Evolutionary conservation across 768 basidiomycete species (phyloP), one percentile per base, ranked within the genome.

Genomic region (Pleurotus giganteus): DNA sequence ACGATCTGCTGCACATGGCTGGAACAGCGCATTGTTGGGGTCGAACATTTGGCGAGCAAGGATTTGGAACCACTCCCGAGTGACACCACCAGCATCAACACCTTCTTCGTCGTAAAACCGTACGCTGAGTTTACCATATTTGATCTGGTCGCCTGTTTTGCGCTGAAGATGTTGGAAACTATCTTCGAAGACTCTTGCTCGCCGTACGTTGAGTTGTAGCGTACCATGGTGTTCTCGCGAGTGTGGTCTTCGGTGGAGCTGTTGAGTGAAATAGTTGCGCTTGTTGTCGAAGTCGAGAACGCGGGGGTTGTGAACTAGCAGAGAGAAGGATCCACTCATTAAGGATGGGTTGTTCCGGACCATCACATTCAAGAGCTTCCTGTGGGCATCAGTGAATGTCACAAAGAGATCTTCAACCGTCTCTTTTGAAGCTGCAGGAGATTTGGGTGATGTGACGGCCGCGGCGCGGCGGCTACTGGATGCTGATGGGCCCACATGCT

Each of bases 271-370:
- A 72, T 93, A 95, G 65, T 95, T 96, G 31, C 97, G 85, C 75
- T 99, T 99, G 84, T 98, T 98, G 77, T 98, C 97, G 66, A 98
- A 98, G 76, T 98, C 97, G 54, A 99, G 82, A 21, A 98, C 94
- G 27, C 93, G 86, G 44, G 97, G 88, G 64, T 99, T 99, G 72
- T 95, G 87, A 43, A 99, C 90, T 59, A 99, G 78, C 1, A 99
- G 79, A 13, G 95, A 94, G 79, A 99, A 99, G 1, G 96, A 98
- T 9, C 97, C 97, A 62, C 92, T 93, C 91, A 99, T 95, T 37
- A 99, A 71, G 0, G 95, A 94, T 2, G 97, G 97, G 66, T 98
- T 98, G 69, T 95, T 98, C 59, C 97, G 89, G 27, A 99, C 95
- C 89, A 99, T 96, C 57, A 94, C 77, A 68, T 99, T 99, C 53